These are phyloP conservation scores for Rhizopogon vinicolor DNA, from an alignment of 768 basidiomycete species.

Conservation along the genomic window DNA sequence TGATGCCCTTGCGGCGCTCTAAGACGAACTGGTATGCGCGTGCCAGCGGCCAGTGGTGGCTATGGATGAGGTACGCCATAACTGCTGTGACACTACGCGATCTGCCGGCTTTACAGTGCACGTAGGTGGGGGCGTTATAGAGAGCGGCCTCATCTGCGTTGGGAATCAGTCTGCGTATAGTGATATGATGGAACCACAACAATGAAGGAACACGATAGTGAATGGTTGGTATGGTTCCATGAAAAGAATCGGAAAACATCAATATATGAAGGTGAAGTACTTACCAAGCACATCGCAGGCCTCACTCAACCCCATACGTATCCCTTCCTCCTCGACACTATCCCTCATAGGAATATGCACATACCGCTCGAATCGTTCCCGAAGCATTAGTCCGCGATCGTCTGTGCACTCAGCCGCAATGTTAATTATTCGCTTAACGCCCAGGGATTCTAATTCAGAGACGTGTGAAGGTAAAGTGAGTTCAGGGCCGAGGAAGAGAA, in stretches of 20 bases:
- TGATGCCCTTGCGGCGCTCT: constrained; percentile 90
- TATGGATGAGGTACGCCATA: constrained; percentile 95
- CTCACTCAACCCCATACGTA: constrained; percentile 74
- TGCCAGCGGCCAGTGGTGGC: constrained; percentile 94
- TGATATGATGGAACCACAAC: background rate
- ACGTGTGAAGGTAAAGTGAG: constrained; percentile 72
- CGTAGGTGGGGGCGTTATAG: constrained; percentile 86
- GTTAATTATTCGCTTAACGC: constrained; percentile 86
- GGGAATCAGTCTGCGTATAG: background rate
- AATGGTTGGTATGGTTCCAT: background rate
- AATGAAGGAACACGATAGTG: background rate
- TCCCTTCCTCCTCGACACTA: constrained; percentile 91
- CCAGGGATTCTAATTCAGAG: constrained; percentile 63
- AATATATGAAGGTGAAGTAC: constrained; percentile 21
- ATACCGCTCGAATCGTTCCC: constrained; percentile 77
- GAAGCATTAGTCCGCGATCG: constrained; percentile 66
- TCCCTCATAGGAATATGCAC: constrained; percentile 89
- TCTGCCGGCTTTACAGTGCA: constrained; percentile 96
- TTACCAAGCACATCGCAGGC: constrained; percentile 85
- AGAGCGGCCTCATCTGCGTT: constrained; percentile 82
- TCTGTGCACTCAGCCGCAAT: constrained; percentile 84
- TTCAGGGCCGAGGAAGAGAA: constrained; percentile 91
- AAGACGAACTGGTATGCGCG: constrained; percentile 89
- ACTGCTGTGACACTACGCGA: constrained; percentile 95
- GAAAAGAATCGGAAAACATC: background rate